Evolutionary conservation across 768 basidiomycete species (phyloP), one percentile per base, ranked within the genome.

Genomic region (Boletellus ananiceps): DNA sequence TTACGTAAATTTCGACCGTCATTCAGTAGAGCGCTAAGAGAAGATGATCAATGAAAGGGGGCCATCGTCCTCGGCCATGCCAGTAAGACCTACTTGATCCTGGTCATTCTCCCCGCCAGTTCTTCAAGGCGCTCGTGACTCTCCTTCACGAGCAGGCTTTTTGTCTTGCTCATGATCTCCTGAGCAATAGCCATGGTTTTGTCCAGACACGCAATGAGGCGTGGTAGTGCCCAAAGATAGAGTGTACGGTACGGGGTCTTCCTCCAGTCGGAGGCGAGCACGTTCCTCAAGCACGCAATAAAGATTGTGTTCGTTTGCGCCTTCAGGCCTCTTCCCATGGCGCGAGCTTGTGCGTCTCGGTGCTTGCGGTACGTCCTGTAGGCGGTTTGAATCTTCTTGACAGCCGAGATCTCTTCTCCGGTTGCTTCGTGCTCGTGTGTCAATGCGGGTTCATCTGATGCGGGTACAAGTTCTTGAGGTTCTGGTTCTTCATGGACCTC

Each of bases 161-260:
- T 76, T 2, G 61, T 57, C 19, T 57, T 55, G 7, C n/a, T 50
- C 61, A 75, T 76, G 44, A 59, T 52, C 16, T 57, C 44, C 34
- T 58, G 36, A 7, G 68, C 53, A n/a, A 61, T 27, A 1, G 56
- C 34, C 12, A 68, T 58, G 16, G 62, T 56, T 15, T 59, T 47
- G 41, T 78, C 71, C 23, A 79, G 64, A 51, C 70, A 75, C 3
- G 73, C 52, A 4, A 76, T 58, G 23, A 78, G 54, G 44, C 68
- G 71, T 2, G 76, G 73, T 8, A 79, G 59, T 18, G 63, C 62
- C 42, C 64, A 63, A 5, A 64, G 58, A 55, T 72, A 76, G 11
- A 74, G 59, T 0, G 58, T 47, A 12, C 65, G 67, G 50, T 80
- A 77, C 15, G 47, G 51, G 6, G 52, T 56, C 21, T 46, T 47